These are phyloP conservation scores for Cupressus sempervirens DNA, from an alignment of 75 land plant genomes.

Conservation along the genomic window DNA sequence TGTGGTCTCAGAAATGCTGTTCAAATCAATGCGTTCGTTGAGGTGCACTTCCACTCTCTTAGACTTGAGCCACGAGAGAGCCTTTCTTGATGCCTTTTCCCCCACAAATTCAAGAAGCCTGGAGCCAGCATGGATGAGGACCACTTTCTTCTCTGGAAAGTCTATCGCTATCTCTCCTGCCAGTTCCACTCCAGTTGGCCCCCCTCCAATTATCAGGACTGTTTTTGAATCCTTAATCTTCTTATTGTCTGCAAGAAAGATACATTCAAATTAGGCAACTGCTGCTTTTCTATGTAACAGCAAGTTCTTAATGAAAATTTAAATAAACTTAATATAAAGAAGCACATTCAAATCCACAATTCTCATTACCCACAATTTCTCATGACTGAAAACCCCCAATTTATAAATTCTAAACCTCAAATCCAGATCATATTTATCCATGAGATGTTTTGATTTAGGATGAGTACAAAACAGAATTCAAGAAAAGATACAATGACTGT, in stretches of 20 bases:
- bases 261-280: background rate
- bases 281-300: too few relatives aligned
- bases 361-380: background rate
- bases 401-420: too few relatives aligned
- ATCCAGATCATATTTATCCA: background rate
- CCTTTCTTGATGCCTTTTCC: conserved; percentile 53
- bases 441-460: background rate
- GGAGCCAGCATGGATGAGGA: too few relatives aligned
- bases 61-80: conserved; percentile 59
- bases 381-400: too few relatives aligned
- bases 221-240: conserved; percentile 38
- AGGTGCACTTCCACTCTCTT: conserved; percentile 67
- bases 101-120: too few relatives aligned
- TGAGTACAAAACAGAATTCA: too few relatives aligned
- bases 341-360: background rate
- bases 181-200: conserved; percentile 45
- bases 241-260: conserved; percentile 14
- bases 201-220: conserved; percentile 56
- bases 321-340: too few relatives aligned
- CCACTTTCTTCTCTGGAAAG: too few relatives aligned
- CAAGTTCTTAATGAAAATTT: too few relatives aligned
- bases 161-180: background rate
- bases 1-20: too few relatives aligned
- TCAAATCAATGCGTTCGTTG: conserved; percentile 18
- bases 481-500: too few relatives aligned